Evolutionary conservation across 495 filamentous ascomycete genomes (phyloP), one percentile per base, ranked within the genome.

Genomic region (Penicillium riverlandense): DNA sequence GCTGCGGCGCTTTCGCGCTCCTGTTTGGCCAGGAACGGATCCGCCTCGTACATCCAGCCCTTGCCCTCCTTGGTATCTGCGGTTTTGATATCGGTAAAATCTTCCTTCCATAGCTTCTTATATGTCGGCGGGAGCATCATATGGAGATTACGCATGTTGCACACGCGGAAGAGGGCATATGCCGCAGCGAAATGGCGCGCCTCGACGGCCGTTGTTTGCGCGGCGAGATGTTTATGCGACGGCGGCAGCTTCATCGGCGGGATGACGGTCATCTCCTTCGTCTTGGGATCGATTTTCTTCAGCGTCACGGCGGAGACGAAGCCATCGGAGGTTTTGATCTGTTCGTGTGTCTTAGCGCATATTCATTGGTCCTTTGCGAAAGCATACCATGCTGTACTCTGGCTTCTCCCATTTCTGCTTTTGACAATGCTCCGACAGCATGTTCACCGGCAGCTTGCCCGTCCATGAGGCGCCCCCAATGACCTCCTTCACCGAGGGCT

Each of bases 381-480:
- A 16, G 4, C 22, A 3, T 63, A 80, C 79, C 81, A 85, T 89
- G 52, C 78, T 79, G 64, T 94, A 98, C 55, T 96, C 90, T 1
- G 91, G 92, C 56, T 83, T 92, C 49, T 86, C 84, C 92, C 92
- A 98, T 57, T 86, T 88, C 65, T 91, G 85, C 67, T 90, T 90
- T 62, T 95, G 88, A 56, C 87, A 94, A 69, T 95, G 88, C 74
- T 98, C 92, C 12, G 85, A 83, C 43, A 98, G 80, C 58, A 98
- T 73, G 58, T 90, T 92, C 41, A 95, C 85, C 4, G 92, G 92
- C 32, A 98, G 67, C 61, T 98, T 98, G 31, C 92, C 92, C 0
- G 92, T 98, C 94, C 94, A 98, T 58, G 89, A 96, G 52, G 87
- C 79, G 39, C 92, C 92, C 39, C 88, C 94, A 62, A 98, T 95